Evolutionary conservation across 2,329 filamentous ascomycete species (phyloP).

Genomic region (Truncatella angustata): DNA sequence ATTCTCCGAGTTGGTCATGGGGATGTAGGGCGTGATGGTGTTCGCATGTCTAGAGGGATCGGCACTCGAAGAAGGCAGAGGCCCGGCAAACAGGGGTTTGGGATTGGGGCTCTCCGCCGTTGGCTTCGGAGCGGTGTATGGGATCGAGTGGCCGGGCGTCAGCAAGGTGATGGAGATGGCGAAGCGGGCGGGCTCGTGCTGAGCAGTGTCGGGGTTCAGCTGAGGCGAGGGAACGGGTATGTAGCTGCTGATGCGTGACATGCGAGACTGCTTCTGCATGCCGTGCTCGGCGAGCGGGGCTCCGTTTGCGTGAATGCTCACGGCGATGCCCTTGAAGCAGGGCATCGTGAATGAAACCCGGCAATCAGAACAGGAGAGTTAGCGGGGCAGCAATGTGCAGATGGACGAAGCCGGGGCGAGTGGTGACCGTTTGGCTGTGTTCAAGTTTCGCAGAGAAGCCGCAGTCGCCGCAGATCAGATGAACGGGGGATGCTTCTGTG

Average conservation of each 20-base stretch:
- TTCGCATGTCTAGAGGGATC: slow-evolving; percentile 48
- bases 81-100: slow-evolving; percentile 77
- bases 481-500: no score
- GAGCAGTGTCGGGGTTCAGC: slow-evolving; percentile 66
- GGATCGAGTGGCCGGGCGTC: slow-evolving; percentile 82
- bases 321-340: slow-evolving; percentile 98
- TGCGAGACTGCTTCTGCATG: slow-evolving; percentile 88
- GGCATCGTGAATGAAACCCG: slow-evolving; percentile 58
- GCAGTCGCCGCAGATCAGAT: no score
- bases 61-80: slow-evolving; percentile 54
- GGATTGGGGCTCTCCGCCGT: slow-evolving; percentile 75
- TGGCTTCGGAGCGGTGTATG: slow-evolving; percentile 86
- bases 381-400: neutral
- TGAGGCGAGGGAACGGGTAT: slow-evolving; percentile 92
- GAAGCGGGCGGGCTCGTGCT: slow-evolving; percentile 91
- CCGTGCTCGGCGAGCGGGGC: slow-evolving; percentile 88
- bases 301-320: slow-evolving; percentile 84
- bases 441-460: no score
- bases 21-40: slow-evolving; percentile 80
- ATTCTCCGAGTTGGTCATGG: slow-evolving; percentile 88
- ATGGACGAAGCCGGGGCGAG: neutral
- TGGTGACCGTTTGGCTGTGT: no score
- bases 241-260: slow-evolving; percentile 92
- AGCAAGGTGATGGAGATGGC: slow-evolving; percentile 97
- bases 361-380: neutral